phyloP scores from a whole-genome alignment of 768 basidiomycete genomes.

The Collybiopsis confluens region DNA sequence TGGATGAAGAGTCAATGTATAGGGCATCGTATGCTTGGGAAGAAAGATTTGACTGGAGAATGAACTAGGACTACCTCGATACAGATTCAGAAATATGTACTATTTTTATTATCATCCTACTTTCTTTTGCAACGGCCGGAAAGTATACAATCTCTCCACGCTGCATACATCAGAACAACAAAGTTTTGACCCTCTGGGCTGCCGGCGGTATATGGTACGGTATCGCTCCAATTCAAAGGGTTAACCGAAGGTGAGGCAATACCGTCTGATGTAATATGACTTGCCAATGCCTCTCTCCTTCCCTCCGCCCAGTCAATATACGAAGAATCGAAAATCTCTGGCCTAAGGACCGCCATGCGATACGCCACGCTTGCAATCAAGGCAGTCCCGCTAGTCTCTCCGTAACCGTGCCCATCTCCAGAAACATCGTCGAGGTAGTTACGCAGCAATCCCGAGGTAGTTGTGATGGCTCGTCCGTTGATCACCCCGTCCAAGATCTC shows the following conservation, averaged over 20 bases:
- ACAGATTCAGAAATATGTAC: no score
- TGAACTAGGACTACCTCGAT: neutral
- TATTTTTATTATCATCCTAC: neutral
- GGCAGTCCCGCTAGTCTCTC: slow-evolving; percentile 39
- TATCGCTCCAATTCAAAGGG: slow-evolving; percentile 34
- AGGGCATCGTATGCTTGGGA: slow-evolving; percentile 6
- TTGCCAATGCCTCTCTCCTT: slow-evolving; percentile 18
- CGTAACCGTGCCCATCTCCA: slow-evolving; percentile 30
- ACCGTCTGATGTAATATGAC: slow-evolving; percentile 25
- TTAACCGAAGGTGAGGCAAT: slow-evolving; percentile 34
- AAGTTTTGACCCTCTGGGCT: slow-evolving; percentile 40
- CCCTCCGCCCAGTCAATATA: slow-evolving; percentile 36
- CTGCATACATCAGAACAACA: slow-evolving; percentile 35
- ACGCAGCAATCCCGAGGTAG: slow-evolving; percentile 30
- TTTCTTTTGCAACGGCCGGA: slow-evolving; percentile 10
- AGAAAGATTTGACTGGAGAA: neutral
- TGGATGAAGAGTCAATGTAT: neutral
- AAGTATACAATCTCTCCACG: slow-evolving; percentile 36
- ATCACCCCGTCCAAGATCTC: slow-evolving; percentile 41
- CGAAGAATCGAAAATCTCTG: slow-evolving; percentile 13
- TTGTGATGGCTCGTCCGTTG: slow-evolving; percentile 7
- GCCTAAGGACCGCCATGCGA: slow-evolving; percentile 24
- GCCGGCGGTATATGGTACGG: slow-evolving; percentile 27
- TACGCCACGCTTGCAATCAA: slow-evolving; percentile 36
- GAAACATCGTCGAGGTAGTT: slow-evolving; percentile 35